Evolutionary conservation across 2,329 filamentous ascomycete genomes (phyloP), one percentile per base, ranked within the genome.

Genomic region (Colletotrichum navitas): DNA sequence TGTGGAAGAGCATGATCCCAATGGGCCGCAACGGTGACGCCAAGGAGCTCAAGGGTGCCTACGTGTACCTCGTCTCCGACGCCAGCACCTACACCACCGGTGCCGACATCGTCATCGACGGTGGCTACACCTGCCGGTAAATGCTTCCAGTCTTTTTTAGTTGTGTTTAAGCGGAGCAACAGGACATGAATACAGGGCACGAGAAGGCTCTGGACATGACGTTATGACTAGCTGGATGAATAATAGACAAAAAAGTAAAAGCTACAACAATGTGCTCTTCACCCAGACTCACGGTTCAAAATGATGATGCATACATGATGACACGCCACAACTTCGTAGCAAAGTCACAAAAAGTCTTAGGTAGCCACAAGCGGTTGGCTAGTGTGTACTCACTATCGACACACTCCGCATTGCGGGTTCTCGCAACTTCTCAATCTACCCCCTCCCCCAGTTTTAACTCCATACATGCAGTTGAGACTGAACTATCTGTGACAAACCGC

Each of bases 1-100:
- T 93, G 73, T 94, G 92, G 92, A 87, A 87, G 77, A 87, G 88
- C 77, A 93, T 93, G 87, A 94, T 92, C 63, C 92, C 92, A 58
- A 90, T 94, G 87, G 91, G 87, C 49, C 84, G 92, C 76, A 89
- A 93, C 77, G 92, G 91, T 5, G 82, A 89, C 64, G 84, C 89
- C 1, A 88, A 91, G 76, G 92, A 94, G 84, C 83, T 94, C 75
- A 93, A 93, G 83, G 92, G 91, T 10, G 91, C 91, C n/a, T 95
- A 92, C 79, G 85, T 95, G 63, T 95, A 94, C 81, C 86, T 95
- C 49, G 89, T 92, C 43, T 92, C 89, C 60, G 92, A 95, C 79
- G 93, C 93, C 5, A 90, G 90, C 69, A 90, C 89, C 52, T 95
- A 94, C 81, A 93, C 91, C 6, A 94, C 93, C 16, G 93, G 89